A percentile compares a stretch with the other conserved stretches of the same genome.
Evolutionary conservation across 768 basidiomycete species (phyloP).

Genomic region (Lentinula sp.): DNA sequence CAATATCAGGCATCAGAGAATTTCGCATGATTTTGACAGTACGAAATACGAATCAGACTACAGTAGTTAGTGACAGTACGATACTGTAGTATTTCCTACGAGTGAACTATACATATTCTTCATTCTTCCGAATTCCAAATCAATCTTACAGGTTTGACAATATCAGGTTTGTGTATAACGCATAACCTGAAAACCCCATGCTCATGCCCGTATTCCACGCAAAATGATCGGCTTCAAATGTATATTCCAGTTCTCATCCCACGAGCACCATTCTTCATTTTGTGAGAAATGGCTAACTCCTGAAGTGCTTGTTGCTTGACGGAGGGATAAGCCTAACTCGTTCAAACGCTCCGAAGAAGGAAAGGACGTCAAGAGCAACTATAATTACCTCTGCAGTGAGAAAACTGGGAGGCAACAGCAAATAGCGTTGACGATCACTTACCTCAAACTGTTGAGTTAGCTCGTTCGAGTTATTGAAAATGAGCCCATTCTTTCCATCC

Average conservation of each 20-base stretch:
- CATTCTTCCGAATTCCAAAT: too few species aligned
- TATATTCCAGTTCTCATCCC: constrained; percentile 83
- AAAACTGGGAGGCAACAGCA: not conserved
- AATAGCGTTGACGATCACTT: constrained; percentile 11
- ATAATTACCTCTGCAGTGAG: constrained; percentile 1
- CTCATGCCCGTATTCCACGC: constrained; percentile 20
- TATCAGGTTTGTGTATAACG: too few species aligned
- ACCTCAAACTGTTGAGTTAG: constrained; percentile 73
- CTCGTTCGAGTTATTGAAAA: constrained; percentile 64
- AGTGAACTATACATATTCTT: too few species aligned
- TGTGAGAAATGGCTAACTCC: constrained; percentile 10
- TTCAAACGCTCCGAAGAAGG: constrained; percentile 48
- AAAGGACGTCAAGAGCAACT: constrained; percentile 59
- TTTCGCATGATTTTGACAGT: too few species aligned
- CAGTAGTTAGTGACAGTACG: too few species aligned
- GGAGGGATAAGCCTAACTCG: constrained; percentile 47
- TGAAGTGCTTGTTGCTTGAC: constrained; percentile 13
- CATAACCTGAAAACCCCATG: too few species aligned
- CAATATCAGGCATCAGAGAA: too few species aligned
- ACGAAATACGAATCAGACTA: too few species aligned
- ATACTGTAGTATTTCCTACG: too few species aligned
- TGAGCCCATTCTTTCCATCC: constrained; percentile 75
- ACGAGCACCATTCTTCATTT: constrained; percentile 49
- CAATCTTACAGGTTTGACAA: too few species aligned
- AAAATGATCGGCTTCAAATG: constrained; percentile 57